Conservation (phyloP, 257 asterid species). For the Petunia axillaris region DNA sequence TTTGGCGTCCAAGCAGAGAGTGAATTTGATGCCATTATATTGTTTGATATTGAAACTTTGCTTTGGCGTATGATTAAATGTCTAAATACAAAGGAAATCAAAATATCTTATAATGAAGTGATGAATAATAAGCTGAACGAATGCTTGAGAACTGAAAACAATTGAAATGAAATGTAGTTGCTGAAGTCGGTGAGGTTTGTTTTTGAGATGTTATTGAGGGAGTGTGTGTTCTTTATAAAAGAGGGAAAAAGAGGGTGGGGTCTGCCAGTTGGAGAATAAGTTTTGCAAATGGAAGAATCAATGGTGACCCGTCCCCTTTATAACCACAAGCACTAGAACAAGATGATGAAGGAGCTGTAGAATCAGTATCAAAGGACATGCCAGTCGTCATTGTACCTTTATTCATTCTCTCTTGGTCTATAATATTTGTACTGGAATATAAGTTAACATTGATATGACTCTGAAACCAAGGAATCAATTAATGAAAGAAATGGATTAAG, state of each 20-base stretch:
- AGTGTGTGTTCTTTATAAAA: slow-evolving; percentile 42
- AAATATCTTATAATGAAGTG: no score
- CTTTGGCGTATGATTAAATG: no score
- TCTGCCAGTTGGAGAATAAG: slow-evolving; percentile 54
- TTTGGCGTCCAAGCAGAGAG: slow-evolving; percentile 58
- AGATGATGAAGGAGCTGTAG: slow-evolving; percentile 24
- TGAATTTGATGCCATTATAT: slow-evolving; percentile 58
- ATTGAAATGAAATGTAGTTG: slow-evolving; percentile 2
- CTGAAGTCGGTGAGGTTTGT: slow-evolving; percentile 30
- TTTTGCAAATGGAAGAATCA: slow-evolving; percentile 42
- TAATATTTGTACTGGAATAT: slow-evolving; percentile 19
- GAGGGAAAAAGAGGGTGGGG: slow-evolving; percentile 49
- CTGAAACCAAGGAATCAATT: slow-evolving; percentile 3
- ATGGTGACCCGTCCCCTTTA: slow-evolving; percentile 52
- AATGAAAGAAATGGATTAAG: neutral
- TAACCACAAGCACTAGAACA: slow-evolving; percentile 48
- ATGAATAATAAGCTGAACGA: neutral
- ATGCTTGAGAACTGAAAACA: slow-evolving; percentile 11
- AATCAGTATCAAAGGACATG: slow-evolving; percentile 35
- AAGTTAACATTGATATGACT: slow-evolving; percentile 1
- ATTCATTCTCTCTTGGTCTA: slow-evolving; percentile 32
- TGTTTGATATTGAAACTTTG: neutral
- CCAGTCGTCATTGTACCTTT: slow-evolving; percentile 23
- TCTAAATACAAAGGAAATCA: no score
- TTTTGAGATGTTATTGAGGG: slow-evolving; percentile 24